Evolutionary conservation across 2,329 filamentous ascomycete genomes (phyloP).

Genomic region (Aureobasidium melanogenum): DNA sequence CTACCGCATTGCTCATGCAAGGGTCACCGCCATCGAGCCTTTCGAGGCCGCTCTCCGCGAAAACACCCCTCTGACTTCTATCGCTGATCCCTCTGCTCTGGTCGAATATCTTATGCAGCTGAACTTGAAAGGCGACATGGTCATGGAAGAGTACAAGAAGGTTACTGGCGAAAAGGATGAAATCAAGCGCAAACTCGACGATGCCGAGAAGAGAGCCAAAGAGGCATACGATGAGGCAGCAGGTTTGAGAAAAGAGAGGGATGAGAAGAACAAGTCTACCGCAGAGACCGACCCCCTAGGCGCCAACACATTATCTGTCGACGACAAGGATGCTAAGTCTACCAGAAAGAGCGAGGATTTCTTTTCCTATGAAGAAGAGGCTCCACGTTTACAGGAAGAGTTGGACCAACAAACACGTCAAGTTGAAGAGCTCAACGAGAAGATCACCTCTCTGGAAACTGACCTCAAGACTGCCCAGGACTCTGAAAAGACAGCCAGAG

Average conservation of each 20-base stretch:
- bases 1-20: conserved; percentile 82
- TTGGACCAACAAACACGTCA: conserved; percentile 46
- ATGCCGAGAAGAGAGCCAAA: conserved; percentile 54
- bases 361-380: conserved; percentile 86
- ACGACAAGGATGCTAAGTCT: not conserved
- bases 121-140: conserved; percentile 80
- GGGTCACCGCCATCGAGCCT: conserved; percentile 78
- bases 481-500: not conserved
- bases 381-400: conserved; percentile 70
- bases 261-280: conserved; percentile 12
- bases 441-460: conserved; percentile 59
- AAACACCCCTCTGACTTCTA: conserved; percentile 83
- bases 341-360: conserved; percentile 49
- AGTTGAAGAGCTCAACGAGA: conserved; percentile 58
- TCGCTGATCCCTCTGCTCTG: conserved; percentile 73
- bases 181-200: conserved; percentile 66
- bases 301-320: not conserved
- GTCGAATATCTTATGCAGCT: conserved; percentile 86
- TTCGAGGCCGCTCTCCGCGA: conserved; percentile 89
- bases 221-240: conserved; percentile 57
- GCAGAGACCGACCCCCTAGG: conserved; percentile 18
- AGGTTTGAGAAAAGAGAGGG: conserved; percentile 37
- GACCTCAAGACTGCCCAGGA: conserved; percentile 50
- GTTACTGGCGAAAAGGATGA: conserved; percentile 70
- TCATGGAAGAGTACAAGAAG: conserved; percentile 85